phyloP scores from a whole-genome alignment of 164 flowering plant species.

The Aristolochia californica region DNA sequence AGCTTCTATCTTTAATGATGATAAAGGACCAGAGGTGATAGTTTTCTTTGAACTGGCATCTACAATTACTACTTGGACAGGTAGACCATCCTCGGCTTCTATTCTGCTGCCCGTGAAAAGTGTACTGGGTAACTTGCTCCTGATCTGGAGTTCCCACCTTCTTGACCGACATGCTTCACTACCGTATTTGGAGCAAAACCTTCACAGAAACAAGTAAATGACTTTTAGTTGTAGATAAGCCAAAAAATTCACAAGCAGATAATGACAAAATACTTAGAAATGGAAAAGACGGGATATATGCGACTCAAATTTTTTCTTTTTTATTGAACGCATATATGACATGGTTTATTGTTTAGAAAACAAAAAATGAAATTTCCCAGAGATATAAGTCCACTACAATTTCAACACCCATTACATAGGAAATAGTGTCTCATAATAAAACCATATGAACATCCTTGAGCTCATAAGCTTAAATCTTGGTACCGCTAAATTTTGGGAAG shows the following conservation, averaged over 20 bases:
- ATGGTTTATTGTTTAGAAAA: too few relatives aligned
- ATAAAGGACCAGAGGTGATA: constrained; percentile 27
- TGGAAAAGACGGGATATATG: not conserved
- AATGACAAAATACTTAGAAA: not conserved
- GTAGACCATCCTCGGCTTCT: constrained; percentile 21
- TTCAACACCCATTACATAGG: too few relatives aligned
- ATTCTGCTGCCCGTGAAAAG: constrained; percentile 35
- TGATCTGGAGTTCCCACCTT: constrained; percentile 27
- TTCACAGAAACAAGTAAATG: constrained; percentile 9
- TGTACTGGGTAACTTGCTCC: constrained; percentile 20
- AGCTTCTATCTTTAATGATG: constrained; percentile 39
- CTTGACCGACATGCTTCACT: constrained; percentile 23
- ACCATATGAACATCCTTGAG: too few relatives aligned
- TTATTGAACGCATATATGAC: too few relatives aligned
- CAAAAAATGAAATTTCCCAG: too few relatives aligned
- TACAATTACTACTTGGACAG: constrained; percentile 24
- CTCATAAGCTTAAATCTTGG: too few relatives aligned
- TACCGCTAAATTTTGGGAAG: too few relatives aligned
- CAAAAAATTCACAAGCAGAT: too few relatives aligned
- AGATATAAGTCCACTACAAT: too few relatives aligned
- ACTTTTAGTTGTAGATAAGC: not conserved
- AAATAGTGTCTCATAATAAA: too few relatives aligned
- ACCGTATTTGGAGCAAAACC: constrained; percentile 16
- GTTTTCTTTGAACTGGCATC: constrained; percentile 19
- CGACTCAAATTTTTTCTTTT: too few relatives aligned